Percentiles rank a stretch among this genome's conserved stretches.
These are phyloP conservation scores for Chlamydomonas sphaeroides DNA, from an alignment of 139 green algal genomes.

Conservation along the genomic window DNA sequence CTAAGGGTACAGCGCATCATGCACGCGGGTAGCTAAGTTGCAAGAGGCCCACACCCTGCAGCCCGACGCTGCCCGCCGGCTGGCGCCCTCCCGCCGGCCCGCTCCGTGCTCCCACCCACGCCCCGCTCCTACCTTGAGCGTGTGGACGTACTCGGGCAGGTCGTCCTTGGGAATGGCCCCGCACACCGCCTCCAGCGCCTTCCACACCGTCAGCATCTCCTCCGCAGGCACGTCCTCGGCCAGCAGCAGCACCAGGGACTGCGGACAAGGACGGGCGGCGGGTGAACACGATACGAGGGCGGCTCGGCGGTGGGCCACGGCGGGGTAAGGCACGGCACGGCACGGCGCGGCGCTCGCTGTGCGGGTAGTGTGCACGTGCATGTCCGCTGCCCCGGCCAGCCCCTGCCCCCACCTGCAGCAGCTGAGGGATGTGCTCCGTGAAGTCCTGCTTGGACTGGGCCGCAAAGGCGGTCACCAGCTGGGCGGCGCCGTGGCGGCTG, in stretches of 20 bases:
- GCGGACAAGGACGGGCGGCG: constrained; percentile 12
- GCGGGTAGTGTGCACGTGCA: no score
- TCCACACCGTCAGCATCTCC: constrained; percentile 74
- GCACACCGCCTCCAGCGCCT: constrained; percentile 78
- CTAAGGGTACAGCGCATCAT: no score
- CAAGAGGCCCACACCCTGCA: no score
- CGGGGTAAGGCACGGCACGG: no score
- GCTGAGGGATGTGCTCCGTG: constrained; percentile 45
- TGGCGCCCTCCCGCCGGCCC: no score
- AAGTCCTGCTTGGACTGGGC: constrained; percentile 41
- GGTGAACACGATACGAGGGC: no score
- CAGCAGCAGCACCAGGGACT: constrained; percentile 73
- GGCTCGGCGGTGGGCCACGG: no score
- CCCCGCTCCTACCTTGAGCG: constrained; percentile 24
- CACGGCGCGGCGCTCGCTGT: no score
- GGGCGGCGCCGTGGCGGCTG: constrained; percentile 14
- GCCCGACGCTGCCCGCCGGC: no score
- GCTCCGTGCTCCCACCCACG: no score
- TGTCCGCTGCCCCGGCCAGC: neutral
- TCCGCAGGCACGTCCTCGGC: constrained; percentile 49
- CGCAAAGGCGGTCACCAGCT: constrained; percentile 42
- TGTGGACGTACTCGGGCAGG: constrained; percentile 73
- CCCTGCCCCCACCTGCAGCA: constrained; percentile 39
- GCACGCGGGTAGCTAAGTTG: no score
- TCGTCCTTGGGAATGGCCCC: constrained; percentile 88